Conservation (phyloP, 2,329 filamentous ascomycete genomes). For the Penicillium sclerotiorum region DNA sequence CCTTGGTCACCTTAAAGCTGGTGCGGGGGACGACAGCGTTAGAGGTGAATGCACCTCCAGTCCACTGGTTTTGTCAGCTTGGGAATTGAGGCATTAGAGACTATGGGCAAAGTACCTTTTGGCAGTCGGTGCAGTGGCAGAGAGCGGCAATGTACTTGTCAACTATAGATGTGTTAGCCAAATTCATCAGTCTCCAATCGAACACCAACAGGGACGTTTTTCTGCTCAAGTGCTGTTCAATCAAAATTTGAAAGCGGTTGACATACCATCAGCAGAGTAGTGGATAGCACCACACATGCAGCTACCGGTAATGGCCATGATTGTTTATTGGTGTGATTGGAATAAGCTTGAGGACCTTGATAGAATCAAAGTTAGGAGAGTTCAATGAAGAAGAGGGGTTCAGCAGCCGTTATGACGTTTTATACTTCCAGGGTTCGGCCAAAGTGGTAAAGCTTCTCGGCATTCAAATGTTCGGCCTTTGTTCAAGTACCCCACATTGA, state of each 20-base stretch:
- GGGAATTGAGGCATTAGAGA: neutral
- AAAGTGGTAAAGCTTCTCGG: neutral
- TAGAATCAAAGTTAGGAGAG: conserved; percentile 17
- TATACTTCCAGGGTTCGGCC: neutral
- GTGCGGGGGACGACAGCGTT: conserved; percentile 55
- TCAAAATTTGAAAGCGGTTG: too few species aligned
- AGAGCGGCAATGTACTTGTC: conserved; percentile 49
- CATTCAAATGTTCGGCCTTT: neutral
- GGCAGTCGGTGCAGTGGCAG: conserved; percentile 59
- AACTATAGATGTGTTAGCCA: conserved; percentile 30
- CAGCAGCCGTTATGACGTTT: neutral
- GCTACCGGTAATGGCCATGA: conserved; percentile 34
- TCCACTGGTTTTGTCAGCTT: conserved; percentile 40
- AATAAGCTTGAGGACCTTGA: conserved; percentile 19
- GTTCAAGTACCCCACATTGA: neutral
- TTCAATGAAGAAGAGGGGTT: neutral
- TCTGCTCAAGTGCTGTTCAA: too few species aligned
- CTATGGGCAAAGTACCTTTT: conserved; percentile 54
- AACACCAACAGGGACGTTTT: too few species aligned
- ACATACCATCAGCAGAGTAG: conserved; percentile 32
- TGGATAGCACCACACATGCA: conserved; percentile 39
- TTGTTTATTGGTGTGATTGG: neutral
- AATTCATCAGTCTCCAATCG: too few species aligned
- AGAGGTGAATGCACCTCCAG: conserved; percentile 58
- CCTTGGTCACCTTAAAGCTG: conserved; percentile 54